A percentile compares a stretch with the other conserved stretches of the same genome.
phyloP scores from a whole-genome alignment of 257 asterid species.

The Schizonepeta tenuifolia region DNA sequence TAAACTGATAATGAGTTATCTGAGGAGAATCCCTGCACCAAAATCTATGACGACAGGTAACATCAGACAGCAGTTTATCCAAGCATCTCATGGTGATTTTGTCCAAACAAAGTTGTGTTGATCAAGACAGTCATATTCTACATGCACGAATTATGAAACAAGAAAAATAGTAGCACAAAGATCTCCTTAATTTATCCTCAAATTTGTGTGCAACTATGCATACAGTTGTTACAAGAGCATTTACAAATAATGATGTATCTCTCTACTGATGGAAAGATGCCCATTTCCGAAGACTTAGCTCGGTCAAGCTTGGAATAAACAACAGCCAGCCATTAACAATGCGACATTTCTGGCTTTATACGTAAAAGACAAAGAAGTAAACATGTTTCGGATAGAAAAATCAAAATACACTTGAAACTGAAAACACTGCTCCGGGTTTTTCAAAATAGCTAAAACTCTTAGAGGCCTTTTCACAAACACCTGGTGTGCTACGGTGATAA shows the following conservation, averaged over 20 bases:
- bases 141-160: conserved; percentile 7
- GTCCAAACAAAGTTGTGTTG: background rate
- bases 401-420: no score
- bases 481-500: no score
- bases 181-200: conserved; percentile 25
- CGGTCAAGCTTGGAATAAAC: conserved; percentile 9
- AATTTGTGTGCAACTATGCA: conserved; percentile 10
- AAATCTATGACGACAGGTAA: background rate
- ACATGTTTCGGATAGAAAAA: background rate
- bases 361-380: conserved; percentile 11
- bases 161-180: conserved; percentile 20
- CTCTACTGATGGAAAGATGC: background rate
- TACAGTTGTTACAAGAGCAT: conserved; percentile 20
- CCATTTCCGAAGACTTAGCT: background rate
- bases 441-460: no score
- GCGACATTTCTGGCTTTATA: background rate
- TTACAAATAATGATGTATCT: conserved; percentile 9
- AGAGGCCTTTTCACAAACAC: no score
- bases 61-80: no score
- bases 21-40: conserved; percentile 16
- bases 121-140: background rate
- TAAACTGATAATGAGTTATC: conserved; percentile 10
- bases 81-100: background rate
- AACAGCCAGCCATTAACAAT: conserved; percentile 16
- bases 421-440: no score